Conservation (phyloP, 2,329 filamentous ascomycete genomes). For the Macrophomina tecta region DNA sequence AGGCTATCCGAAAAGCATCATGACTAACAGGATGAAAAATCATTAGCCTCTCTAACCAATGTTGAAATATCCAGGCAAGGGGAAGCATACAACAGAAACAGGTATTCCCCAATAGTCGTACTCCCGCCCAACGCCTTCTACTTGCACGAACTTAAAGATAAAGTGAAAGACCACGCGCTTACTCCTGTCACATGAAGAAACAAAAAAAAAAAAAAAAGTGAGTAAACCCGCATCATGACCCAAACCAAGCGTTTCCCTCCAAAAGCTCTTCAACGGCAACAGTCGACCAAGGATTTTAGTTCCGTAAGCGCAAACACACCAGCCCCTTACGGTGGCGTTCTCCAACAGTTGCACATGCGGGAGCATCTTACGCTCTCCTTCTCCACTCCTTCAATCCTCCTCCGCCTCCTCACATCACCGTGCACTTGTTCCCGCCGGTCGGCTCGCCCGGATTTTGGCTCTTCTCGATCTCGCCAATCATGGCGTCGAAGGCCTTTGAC, state of each 20-base stretch:
- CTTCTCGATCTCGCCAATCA: constrained; percentile 95
- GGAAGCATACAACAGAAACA: background rate
- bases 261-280: constrained; percentile 14
- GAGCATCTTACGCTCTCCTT: background rate
- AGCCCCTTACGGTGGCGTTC: background rate
- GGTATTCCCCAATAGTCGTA: background rate
- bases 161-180: constrained; percentile 12
- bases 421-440: constrained; percentile 79
- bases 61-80: constrained; percentile 9
- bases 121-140: constrained; percentile 12
- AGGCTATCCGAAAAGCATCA: background rate
- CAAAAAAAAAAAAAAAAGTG: background rate
- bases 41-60: constrained; percentile 1
- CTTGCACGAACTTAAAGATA: background rate
- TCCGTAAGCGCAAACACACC: background rate
- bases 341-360: background rate
- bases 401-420: constrained; percentile 73
- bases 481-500: constrained; percentile 86
- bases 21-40: background rate
- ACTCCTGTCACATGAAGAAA: constrained; percentile 8
- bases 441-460: constrained; percentile 88
- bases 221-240: background rate
- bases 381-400: background rate
- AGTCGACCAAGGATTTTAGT: background rate
- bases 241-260: background rate